Base-by-base conservation (phyloP, 2,329 filamentous ascomycete species). In the Coniella vitis region DNA sequence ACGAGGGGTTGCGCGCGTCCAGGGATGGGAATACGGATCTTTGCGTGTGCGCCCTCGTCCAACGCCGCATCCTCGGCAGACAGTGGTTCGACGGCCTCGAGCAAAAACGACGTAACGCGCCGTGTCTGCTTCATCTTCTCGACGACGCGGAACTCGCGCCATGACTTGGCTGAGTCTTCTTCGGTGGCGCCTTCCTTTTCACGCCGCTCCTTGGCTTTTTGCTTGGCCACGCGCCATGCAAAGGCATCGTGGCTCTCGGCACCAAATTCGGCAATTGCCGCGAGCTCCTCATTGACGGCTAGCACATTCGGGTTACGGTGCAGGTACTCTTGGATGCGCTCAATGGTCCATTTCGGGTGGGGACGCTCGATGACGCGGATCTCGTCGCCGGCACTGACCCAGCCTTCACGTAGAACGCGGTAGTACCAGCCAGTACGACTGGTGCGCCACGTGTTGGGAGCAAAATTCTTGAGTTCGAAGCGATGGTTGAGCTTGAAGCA, bases 401-500 rank as follows among this genome's bases (percentile, higher is more conserved):
- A 65, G 0, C 83, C 82, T 29, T 75, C 70, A 3, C 67, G 65
- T 14, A 84, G 58, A 1, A 86, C 75, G 2, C 81, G 74, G 55
- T 84, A 84, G 59, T 84, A 78, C 81, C 81, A 86, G 0, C 82
- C 82, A 0, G 80, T 84, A 1, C 81, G 73, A 49, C 76, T 76
- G 2, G 67, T 67, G 53, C 72, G 69, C 63, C 77, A 81, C 0
- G 78, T 76, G 17, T 71, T 67, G 1, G 74, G 74, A 4, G 81
- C 77, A 62, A 85, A 83, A 52, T 81, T 75, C 56, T 78, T 78
- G 9, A 83, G 65, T 31, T 75, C 70, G 61, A 86, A 86, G 1
- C 81, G 78, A 56, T 84, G 81, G 59, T 85, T 86, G 8, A 86
- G 71, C 59, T 85, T 86, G 66, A 77, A 85, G 65, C 82, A 85